phyloP scores from a whole-genome alignment of 768 basidiomycete genomes.

The Tylopilus sp. region DNA sequence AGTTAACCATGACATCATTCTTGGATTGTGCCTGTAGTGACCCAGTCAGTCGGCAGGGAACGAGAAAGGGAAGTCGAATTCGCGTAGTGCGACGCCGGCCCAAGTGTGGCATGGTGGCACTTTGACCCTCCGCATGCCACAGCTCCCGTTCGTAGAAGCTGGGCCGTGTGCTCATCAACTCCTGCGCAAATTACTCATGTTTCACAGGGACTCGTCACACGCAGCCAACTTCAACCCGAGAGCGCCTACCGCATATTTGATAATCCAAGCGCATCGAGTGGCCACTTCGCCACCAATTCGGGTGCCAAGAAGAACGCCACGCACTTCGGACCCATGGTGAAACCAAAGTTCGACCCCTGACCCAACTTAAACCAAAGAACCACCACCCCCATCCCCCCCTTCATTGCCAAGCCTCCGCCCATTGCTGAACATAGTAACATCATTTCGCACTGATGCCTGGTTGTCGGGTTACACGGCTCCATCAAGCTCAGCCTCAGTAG shows the following conservation, averaged over 20 bases:
- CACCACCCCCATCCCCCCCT: not conserved
- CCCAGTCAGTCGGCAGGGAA: not conserved
- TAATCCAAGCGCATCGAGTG: not conserved
- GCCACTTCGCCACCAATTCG: not conserved
- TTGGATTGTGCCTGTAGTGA: too few species aligned
- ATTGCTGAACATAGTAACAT: not conserved
- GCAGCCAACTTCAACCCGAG: not conserved
- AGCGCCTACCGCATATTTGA: not conserved
- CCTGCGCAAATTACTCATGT: not conserved
- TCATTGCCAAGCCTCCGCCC: slow-evolving; percentile 6
- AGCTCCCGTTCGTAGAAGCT: not conserved
- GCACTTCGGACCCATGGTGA: not conserved
- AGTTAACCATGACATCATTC: slow-evolving; percentile 16
- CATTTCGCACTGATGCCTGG: not conserved
- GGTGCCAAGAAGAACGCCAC: not conserved
- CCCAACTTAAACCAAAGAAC: slow-evolving; percentile 3
- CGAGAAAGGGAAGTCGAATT: not conserved
- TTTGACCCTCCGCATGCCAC: not conserved
- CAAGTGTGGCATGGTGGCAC: not conserved
- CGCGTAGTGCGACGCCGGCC: not conserved
- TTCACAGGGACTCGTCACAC: not conserved
- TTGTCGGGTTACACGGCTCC: not conserved
- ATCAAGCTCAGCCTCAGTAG: not conserved
- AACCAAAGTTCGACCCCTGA: not conserved
- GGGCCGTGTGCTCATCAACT: too few species aligned